These are phyloP conservation scores for Stentor coeruleus DNA, from an alignment of 73 alveolate genomes.

Conservation along the genomic window DNA sequence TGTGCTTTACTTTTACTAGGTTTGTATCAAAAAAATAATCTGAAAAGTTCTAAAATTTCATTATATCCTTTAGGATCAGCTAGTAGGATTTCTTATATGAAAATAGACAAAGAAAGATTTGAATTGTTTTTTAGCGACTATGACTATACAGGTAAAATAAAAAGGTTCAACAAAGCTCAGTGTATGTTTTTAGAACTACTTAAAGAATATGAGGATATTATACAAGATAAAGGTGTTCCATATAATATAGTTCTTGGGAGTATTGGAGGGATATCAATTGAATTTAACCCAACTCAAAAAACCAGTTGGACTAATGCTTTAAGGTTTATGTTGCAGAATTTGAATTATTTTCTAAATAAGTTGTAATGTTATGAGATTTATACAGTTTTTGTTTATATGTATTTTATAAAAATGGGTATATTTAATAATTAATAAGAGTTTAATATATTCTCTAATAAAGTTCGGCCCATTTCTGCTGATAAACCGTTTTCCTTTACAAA, in stretches of 20 bases:
- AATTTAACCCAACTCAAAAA: neutral
- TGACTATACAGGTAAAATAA: neutral
- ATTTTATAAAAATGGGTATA: too few relatives aligned
- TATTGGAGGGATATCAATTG: neutral
- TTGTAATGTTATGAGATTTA: too few relatives aligned
- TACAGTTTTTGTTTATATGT: too few relatives aligned
- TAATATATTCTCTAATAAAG: neutral
- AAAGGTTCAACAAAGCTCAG: conserved; percentile 7
- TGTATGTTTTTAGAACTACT: neutral
- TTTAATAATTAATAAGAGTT: too few relatives aligned
- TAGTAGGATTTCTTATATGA: neutral
- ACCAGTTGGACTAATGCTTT: conserved; percentile 17
- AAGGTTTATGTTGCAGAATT: neutral
- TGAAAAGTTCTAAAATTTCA: neutral
- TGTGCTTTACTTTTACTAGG: conserved; percentile 24
- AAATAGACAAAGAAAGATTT: neutral
- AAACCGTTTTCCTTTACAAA: neutral
- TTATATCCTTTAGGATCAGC: neutral
- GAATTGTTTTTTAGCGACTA: neutral
- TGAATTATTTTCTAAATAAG: neutral
- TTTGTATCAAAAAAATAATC: neutral
- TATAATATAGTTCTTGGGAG: neutral
- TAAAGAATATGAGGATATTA: neutral
- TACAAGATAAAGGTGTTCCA: neutral
- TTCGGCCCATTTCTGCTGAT: neutral